phyloP scores from a whole-genome alignment of 2,329 filamentous ascomycete genomes.

The Trichocomaceae sp. region DNA sequence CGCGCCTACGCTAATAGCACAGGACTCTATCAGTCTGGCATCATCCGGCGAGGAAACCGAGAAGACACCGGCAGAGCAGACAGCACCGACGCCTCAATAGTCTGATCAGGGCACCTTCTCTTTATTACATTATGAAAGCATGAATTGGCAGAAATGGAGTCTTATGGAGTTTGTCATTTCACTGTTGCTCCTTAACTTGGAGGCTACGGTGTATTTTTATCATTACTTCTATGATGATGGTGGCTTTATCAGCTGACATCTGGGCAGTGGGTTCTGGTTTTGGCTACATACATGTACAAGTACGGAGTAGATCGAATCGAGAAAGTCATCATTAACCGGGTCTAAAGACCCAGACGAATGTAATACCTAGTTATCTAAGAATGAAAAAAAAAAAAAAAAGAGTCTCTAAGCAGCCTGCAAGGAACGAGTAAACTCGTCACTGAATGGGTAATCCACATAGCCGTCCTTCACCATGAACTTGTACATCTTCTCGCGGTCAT shows the following conservation, averaged over 20 bases:
- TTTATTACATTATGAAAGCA: constrained; percentile 4
- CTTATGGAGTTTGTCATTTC: background rate
- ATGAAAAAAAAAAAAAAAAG: too few relatives aligned
- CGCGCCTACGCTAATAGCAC: constrained; percentile 57
- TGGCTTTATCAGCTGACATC: background rate
- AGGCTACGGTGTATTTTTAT: background rate
- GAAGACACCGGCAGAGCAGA: background rate
- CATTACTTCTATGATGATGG: background rate
- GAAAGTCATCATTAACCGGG: background rate
- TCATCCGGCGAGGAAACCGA: background rate
- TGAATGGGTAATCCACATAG: constrained; percentile 32
- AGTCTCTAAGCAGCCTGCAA: background rate
- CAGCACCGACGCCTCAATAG: background rate
- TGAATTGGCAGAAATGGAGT: constrained; percentile 5
- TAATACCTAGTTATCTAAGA: too few relatives aligned
- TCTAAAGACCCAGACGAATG: background rate
- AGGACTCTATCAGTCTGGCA: background rate
- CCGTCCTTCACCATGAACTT: constrained; percentile 7
- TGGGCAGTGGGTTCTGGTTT: background rate
- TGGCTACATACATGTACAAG: background rate
- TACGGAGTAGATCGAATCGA: background rate
- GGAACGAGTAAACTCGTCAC: constrained; percentile 18
- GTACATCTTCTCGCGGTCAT: constrained; percentile 20
- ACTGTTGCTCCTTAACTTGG: background rate
- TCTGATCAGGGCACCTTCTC: background rate